Conservation (phyloP, 495 filamentous ascomycete genomes). For the Apodospora peruviana region DNA sequence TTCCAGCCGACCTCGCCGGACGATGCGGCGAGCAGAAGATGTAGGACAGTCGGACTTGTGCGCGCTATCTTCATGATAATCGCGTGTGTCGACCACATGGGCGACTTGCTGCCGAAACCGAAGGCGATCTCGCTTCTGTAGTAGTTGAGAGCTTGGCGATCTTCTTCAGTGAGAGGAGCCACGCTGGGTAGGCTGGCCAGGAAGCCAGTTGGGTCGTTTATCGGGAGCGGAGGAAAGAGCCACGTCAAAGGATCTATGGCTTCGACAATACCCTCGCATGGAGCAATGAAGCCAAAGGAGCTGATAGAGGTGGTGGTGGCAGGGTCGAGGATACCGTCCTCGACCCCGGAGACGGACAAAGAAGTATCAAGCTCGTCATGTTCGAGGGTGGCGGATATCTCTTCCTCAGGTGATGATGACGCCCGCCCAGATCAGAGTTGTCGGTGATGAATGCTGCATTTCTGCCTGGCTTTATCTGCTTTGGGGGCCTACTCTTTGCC, state of each 20-base stretch:
- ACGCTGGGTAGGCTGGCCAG: slow-evolving; percentile 10
- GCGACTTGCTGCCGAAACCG: slow-evolving; percentile 18
- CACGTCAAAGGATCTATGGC: background rate
- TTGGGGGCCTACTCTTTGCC: too few relatives aligned
- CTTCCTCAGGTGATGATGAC: too few relatives aligned
- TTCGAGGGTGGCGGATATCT: too few relatives aligned
- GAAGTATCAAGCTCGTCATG: too few relatives aligned
- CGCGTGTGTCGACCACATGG: slow-evolving; percentile 16
- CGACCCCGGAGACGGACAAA: too few relatives aligned
- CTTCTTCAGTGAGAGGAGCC: slow-evolving; percentile 1
- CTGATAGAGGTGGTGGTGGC: too few relatives aligned
- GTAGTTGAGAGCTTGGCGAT: slow-evolving; percentile 10
- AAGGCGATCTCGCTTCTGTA: slow-evolving; percentile 9
- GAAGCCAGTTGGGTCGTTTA: slow-evolving; percentile 2
- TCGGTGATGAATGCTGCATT: too few relatives aligned
- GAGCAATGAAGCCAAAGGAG: too few relatives aligned
- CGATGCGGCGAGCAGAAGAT: slow-evolving; percentile 16
- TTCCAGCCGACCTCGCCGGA: slow-evolving; percentile 9
- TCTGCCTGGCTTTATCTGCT: too few relatives aligned
- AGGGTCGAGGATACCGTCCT: too few relatives aligned
- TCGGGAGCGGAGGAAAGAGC: background rate
- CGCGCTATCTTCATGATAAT: slow-evolving; percentile 8
- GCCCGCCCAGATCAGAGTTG: too few relatives aligned
- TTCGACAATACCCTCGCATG: background rate
- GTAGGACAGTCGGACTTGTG: slow-evolving; percentile 4